Conservation (phyloP, 83 land plant species). For the Larix sibirica region DNA sequence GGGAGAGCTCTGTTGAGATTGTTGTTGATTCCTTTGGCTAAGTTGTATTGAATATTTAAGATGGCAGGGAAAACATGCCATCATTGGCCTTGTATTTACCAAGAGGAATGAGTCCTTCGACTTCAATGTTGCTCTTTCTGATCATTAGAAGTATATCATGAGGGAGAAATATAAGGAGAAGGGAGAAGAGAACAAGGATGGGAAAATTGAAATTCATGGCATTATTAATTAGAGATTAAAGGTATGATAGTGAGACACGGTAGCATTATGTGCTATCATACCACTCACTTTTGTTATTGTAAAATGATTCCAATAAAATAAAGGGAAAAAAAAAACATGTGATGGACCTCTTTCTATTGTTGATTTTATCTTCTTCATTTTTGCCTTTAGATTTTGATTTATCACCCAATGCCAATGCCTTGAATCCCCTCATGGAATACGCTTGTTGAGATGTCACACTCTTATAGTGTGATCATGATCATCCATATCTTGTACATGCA, state of each 20-base stretch:
- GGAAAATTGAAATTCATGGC: slow-evolving; percentile 61
- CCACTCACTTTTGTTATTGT: not conserved
- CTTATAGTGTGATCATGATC: slow-evolving; percentile 1
- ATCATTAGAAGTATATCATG: slow-evolving; percentile 94
- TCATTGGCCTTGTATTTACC: too few species aligned
- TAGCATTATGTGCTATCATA: not conserved
- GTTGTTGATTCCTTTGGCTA: slow-evolving; percentile 94
- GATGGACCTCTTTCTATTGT: too few species aligned
- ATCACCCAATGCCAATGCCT: not conserved
- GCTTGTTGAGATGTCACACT: not conserved
- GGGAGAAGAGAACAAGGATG: slow-evolving; percentile 25
- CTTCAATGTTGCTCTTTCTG: slow-evolving; percentile 53
- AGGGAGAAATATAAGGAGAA: slow-evolving; percentile 67
- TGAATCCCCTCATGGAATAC: too few species aligned
- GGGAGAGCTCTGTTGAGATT: slow-evolving; percentile 87
- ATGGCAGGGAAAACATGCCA: slow-evolving; percentile 56
- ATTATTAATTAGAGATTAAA: slow-evolving; percentile 72
- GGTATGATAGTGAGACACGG: slow-evolving; percentile 25
- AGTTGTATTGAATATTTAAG: slow-evolving; percentile 93
- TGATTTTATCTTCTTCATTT: not conserved
- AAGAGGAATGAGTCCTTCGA: too few species aligned
- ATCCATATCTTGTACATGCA: slow-evolving; percentile 45
- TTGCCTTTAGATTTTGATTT: not conserved
- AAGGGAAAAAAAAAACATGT: too few species aligned
- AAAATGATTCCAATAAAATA: not conserved